Evolutionary conservation across 306 rosid species (phyloP), one percentile per base, ranked within the genome.

Genomic region (Hippophae tibetana): DNA sequence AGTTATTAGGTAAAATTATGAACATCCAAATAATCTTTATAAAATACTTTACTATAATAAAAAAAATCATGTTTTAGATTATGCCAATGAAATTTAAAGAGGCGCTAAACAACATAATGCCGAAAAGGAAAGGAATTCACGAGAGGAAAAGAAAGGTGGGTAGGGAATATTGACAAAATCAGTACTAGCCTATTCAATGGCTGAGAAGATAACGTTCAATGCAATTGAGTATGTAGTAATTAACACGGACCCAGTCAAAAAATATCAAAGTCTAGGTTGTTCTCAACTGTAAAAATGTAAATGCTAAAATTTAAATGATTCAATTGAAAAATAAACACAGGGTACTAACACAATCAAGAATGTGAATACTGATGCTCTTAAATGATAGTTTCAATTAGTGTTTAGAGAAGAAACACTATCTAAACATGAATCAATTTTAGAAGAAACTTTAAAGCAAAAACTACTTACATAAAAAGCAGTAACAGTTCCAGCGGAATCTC

Each of bases 401-500:
- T 31, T 31, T 31, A 4, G 38, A 31, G 38, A 2, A 31, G 4
- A 31, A 31, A 31, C 38, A 31, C 38, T 31, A 31, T 4, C 3
- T 31, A 31, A 18, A 18, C 5, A 31, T 31, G 1, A 4, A 31
- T 4, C 38, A 4, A 1, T 18, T 18, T 18, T 18, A 18, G 23
- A 18, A 18, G 23, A 31, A 31, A 31, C 5, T 58, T 7, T 14
- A 5, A 13, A 6, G 38, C 26, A 5, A n/a, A 10, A 42, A 47
- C 7, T 26, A 65, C 96, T 84, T 61, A 85, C 99, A 72, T 88
- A 92, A 76, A 78, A 88, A 61, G 99, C 96, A 23, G 96, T 88
- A 9, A 92, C 99, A 1, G 96, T 88, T 80, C 99, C 96, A 18
- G 96, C 95, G 40, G 99, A 92, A 62, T 92, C 95, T 10, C 96